phyloP scores from a whole-genome alignment of 148 eudicot genomes.

The Cornus florida region DNA sequence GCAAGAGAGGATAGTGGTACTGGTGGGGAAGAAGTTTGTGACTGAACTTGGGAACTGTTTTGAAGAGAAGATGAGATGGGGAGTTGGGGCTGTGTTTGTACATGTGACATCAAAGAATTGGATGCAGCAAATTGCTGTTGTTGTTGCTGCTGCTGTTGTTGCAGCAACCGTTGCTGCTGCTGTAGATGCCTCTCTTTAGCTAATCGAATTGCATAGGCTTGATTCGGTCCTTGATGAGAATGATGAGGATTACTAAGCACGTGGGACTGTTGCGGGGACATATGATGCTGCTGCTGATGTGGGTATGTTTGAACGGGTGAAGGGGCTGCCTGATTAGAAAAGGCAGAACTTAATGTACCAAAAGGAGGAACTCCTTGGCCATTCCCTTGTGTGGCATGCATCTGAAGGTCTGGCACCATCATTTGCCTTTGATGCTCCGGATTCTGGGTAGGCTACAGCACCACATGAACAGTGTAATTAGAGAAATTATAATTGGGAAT shows the following conservation, averaged over 20 bases:
- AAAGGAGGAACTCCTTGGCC: constrained; percentile 53
- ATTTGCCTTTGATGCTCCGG: constrained; percentile 71
- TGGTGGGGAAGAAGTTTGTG: constrained; percentile 55
- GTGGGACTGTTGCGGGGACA: constrained; percentile 62
- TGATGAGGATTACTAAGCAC: constrained; percentile 52
- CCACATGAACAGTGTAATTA: constrained; percentile 11
- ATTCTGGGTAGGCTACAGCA: constrained; percentile 59
- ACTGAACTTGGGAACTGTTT: constrained; percentile 49
- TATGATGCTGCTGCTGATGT: constrained; percentile 54
- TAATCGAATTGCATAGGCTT: constrained; percentile 58
- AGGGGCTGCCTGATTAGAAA: constrained; percentile 51
- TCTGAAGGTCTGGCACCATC: constrained; percentile 56
- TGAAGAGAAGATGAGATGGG: constrained; percentile 59
- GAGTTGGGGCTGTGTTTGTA: constrained; percentile 50
- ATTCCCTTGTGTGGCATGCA: constrained; percentile 51
- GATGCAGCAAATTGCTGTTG: constrained; percentile 60
- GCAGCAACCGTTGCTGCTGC: constrained; percentile 51
- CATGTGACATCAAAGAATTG: constrained; percentile 53
- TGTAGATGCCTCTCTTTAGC: constrained; percentile 78
- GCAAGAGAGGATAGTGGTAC: constrained; percentile 42
- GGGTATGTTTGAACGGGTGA: constrained; percentile 53
- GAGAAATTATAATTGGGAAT: not conserved
- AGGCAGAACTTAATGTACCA: constrained; percentile 45
- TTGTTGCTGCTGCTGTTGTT: constrained; percentile 52
- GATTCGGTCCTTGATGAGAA: constrained; percentile 57